Evolutionary conservation across 768 basidiomycete species (phyloP).

Genomic region (Hygrocybe punicea): DNA sequence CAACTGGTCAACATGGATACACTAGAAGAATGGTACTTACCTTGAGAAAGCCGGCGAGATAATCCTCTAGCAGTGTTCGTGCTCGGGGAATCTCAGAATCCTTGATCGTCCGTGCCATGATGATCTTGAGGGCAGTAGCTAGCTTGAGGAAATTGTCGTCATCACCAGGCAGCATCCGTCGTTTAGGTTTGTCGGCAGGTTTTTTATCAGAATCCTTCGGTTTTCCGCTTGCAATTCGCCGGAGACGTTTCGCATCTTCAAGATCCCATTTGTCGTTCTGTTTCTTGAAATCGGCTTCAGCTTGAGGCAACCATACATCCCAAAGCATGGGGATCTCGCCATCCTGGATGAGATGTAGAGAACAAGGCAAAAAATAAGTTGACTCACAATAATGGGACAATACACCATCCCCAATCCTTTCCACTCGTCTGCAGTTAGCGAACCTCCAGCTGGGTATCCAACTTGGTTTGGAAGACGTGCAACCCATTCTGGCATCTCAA

Average conservation of each 20-base stretch:
- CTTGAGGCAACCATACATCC: slow-evolving; percentile 14
- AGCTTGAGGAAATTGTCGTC: slow-evolving; percentile 18
- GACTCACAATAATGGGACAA: slow-evolving; percentile 28
- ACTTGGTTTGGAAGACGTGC: slow-evolving; percentile 22
- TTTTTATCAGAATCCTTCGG: background rate
- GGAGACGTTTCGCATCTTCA: background rate
- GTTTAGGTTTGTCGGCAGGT: background rate
- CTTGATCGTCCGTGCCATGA: slow-evolving; percentile 11
- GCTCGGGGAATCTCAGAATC: slow-evolving; percentile 4
- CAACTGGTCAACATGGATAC: slow-evolving; percentile 18
- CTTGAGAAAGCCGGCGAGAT: slow-evolving; percentile 4
- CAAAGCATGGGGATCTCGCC: slow-evolving; percentile 28
- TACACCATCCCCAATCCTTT: slow-evolving; percentile 25
- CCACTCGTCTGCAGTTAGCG: slow-evolving; percentile 37
- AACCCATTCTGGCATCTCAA: background rate
- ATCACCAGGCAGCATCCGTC: slow-evolving; percentile 13
- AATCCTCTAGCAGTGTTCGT: slow-evolving; percentile 2
- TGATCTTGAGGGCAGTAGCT: slow-evolving; percentile 18
- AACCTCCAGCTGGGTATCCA: slow-evolving; percentile 33
- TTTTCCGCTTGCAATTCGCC: background rate
- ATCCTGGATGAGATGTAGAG: background rate
- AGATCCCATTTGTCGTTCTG: background rate
- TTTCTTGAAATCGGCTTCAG: slow-evolving; percentile 3
- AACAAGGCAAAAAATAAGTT: background rate
- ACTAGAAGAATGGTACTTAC: slow-evolving; percentile 3